Base-by-base conservation (phyloP, 306 rosid genomes). In the Lathyrus tuberosus region DNA sequence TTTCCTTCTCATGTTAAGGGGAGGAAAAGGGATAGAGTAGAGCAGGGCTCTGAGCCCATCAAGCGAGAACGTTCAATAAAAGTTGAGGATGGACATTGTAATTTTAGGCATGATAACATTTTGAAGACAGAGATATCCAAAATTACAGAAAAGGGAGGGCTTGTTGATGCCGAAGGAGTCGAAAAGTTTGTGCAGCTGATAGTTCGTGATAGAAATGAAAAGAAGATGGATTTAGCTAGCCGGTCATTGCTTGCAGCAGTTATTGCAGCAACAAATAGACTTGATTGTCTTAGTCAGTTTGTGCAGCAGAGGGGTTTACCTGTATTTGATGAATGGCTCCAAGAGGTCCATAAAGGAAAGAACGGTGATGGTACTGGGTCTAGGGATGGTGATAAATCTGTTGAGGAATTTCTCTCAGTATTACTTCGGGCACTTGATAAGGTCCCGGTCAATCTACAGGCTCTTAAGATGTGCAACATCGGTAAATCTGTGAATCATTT, bases 241-340 rank as follows among this genome's bases (percentile, higher is more conserved):
- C 87, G 90, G 72, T 78, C 83, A 71, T 70, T 82, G 88, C 94
- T 91, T 76, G 94, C 86, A 52, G 88, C 85, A 68, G 96, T 91
- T 33, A 79, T 91, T 65, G 88, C 94, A 24, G 87, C 80, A 42
- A 91, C 97, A 30, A 94, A 91, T 49, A 84, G 84, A 41, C 20
- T 70, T 5, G 96, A 89, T 62, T 91, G 91, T 69, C 94, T 91
- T 64, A 77, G 73, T 61, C 78, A 51, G 84, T 91, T 91, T 84
- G 85, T 91, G 71, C 91, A 89, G 70, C 84, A 76, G 35, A 81
- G 56, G 84, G 97, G 97, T 71, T 81, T 91, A 76, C 86, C 85
- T 62, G 96, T 89, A 26, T 75, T 87, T 76, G 94, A 91, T 87
- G 97, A 87, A 61, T 91, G 97, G 97, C 96, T 91, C 49, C 97